Percentiles rank a stretch among this genome's conserved stretches.
Conservation (phyloP, 192 early-diverging fungal species). For the Coemansia sp. region DNA sequence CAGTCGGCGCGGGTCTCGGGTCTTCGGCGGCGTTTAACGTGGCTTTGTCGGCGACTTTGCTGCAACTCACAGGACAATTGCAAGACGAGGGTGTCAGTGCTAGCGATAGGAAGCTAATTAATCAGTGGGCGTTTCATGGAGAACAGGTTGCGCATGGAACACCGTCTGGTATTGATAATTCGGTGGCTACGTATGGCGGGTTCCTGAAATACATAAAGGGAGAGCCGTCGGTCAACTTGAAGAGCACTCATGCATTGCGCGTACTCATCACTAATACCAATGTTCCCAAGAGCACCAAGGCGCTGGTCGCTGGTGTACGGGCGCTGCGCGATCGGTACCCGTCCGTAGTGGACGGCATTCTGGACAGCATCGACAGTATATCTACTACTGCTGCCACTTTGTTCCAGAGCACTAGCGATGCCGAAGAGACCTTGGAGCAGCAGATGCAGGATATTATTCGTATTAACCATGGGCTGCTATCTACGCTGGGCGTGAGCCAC, state of each 20-base stretch:
- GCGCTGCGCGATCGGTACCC: slow-evolving; percentile 59
- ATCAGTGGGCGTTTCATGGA: slow-evolving; percentile 87
- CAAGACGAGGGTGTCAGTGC: slow-evolving; percentile 18
- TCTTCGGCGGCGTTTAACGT: slow-evolving; percentile 94
- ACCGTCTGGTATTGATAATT: slow-evolving; percentile 95
- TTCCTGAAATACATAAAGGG: slow-evolving; percentile 73
- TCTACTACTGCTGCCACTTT: slow-evolving; percentile 38
- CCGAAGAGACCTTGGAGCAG: slow-evolving; percentile 11
- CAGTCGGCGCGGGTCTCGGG: slow-evolving; percentile 92
- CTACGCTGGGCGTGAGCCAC: slow-evolving; percentile 83
- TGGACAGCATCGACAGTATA: slow-evolving; percentile 72
- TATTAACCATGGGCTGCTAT: slow-evolving; percentile 82
- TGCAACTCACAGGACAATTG: slow-evolving; percentile 57
- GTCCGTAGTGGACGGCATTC: slow-evolving; percentile 61
- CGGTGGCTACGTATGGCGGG: slow-evolving; percentile 86
- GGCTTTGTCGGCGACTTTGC: slow-evolving; percentile 72
- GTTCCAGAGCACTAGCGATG: slow-evolving; percentile 22
- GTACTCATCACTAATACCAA: slow-evolving; percentile 89
- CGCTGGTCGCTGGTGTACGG: slow-evolving; percentile 80
- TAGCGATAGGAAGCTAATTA: slow-evolving; percentile 61
- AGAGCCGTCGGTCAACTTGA: slow-evolving; percentile 52
- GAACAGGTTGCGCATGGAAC: slow-evolving; percentile 96
- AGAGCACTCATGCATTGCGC: slow-evolving; percentile 62
- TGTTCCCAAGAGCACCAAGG: slow-evolving; percentile 87
- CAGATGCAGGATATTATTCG: slow-evolving; percentile 64